Base-by-base conservation (phyloP, 352 stramenopile species). In the Pythium diclinum region DNA sequence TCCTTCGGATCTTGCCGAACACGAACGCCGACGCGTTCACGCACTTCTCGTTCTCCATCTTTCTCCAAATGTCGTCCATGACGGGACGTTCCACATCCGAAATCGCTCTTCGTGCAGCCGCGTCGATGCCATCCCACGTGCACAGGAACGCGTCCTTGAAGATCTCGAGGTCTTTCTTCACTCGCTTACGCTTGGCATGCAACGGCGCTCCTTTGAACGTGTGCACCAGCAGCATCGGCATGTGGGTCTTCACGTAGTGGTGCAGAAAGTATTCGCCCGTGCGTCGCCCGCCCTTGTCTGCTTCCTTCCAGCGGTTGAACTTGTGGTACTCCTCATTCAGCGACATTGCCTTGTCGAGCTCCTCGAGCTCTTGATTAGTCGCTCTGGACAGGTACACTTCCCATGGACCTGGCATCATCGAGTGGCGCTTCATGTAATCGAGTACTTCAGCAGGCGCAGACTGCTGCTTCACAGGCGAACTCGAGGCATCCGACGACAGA, bases 201-300 rank as follows among this genome's bases (percentile, higher is more conserved):
- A 54, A 82, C 16, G 32, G 42, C 5, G 65, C 36, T 11, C 65
- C 57, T 33, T 81, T 81, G 34, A 77, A 78, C 21, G 77, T 86
- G 58, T 81, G 77, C 42, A 89, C 77, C 8, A 94, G 59, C 30
- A 94, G 65, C 70, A 74, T 84, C 17, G 81, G 72, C 76, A 94
- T 89, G 59, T 93, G 81, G 4, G 75, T 81, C 65, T 91, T 91
- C 19, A 91, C 75, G 57, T 95, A 95, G 44, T 92, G 83, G 56
- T 93, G 80, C 59, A 95, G 49, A 61, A 95, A 95, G 62, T 91
- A 82, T 61, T 95, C 86, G 57, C 81, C 84, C 56, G 74, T 81
- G 28, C 78, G 72, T 57, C 83, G 72, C 21, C 81, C 78, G 42
- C 82, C 79, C 59, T 91, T 93, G 30, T 93, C 84, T 0, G 79